A percentile compares a stretch with the other conserved stretches of the same genome.
Conservation (phyloP, 106 monocot species). For the Chionographis japonica region DNA sequence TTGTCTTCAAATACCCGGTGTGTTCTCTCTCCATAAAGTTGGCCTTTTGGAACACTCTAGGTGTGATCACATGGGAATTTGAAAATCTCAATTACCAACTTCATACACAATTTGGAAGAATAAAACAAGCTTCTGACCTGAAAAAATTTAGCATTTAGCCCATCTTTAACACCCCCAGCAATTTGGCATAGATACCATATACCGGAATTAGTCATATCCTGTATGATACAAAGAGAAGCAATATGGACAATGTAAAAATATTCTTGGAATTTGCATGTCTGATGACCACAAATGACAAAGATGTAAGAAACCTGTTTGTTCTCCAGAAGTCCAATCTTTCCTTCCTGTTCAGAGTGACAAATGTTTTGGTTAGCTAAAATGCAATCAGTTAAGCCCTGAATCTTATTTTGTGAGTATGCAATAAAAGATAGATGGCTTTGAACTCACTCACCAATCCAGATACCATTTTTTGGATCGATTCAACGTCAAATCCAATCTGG, state of each 20-base stretch:
- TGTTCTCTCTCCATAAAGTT: no score
- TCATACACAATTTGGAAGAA: not conserved
- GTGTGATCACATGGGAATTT: no score
- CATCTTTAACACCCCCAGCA: constrained; percentile 74
- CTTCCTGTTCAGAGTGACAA: constrained; percentile 51
- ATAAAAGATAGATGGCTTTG: not conserved
- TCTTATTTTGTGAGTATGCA: not conserved
- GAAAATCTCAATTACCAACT: no score
- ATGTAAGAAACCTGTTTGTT: constrained; percentile 54
- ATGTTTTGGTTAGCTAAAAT: constrained; percentile 9
- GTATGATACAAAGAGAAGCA: constrained; percentile 6
- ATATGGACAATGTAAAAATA: not conserved
- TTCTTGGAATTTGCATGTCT: not conserved
- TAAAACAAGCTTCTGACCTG: constrained; percentile 29
- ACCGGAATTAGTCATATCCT: constrained; percentile 74
- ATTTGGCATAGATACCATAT: constrained; percentile 78
- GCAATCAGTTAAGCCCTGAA: not conserved
- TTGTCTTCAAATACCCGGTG: no score
- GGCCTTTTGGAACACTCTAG: no score
- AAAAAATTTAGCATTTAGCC: constrained; percentile 57
- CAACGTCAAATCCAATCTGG: constrained; percentile 87
- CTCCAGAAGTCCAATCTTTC: constrained; percentile 73
- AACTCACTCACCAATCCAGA: constrained; percentile 56
- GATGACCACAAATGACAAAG: not conserved
- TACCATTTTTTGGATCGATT: constrained; percentile 66